phyloP scores from a whole-genome alignment of 441 rosid species.

The Gossypium lobatum region DNA sequence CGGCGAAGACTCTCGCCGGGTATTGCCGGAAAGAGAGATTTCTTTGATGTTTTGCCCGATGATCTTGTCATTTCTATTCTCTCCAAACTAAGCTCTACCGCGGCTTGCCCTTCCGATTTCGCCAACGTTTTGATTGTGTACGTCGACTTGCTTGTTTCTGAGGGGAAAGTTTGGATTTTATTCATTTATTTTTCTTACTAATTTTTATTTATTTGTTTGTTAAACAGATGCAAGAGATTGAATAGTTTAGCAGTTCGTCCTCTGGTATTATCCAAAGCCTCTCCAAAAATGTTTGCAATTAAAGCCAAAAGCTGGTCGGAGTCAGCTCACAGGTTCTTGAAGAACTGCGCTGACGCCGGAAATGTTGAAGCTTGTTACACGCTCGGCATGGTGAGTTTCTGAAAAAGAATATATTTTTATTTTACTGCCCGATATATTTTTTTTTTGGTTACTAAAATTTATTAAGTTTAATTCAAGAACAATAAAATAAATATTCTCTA shows the following conservation, averaged over 20 bases:
- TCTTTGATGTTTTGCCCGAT: constrained; percentile 67
- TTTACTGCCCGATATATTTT: not conserved
- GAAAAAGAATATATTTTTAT: not conserved
- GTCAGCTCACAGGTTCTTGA: constrained; percentile 66
- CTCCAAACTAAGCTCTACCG: constrained; percentile 52
- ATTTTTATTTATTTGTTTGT: not conserved
- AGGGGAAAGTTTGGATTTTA: not conserved
- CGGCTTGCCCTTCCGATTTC: constrained; percentile 67
- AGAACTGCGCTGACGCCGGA: constrained; percentile 75
- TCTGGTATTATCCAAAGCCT: constrained; percentile 54
- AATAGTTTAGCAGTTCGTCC: constrained; percentile 47
- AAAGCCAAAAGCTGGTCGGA: constrained; percentile 72
- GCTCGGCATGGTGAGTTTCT: constrained; percentile 77
- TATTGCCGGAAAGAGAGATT: constrained; percentile 25
- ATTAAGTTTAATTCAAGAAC: not conserved
- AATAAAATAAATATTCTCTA: constrained; percentile 10
- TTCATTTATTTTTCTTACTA: not conserved
- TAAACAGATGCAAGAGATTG: constrained; percentile 75
- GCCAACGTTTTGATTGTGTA: constrained; percentile 64
- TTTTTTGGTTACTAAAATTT: not conserved
- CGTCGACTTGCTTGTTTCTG: constrained; percentile 1
- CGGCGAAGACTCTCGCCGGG: constrained; percentile 28
- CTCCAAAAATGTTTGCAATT: constrained; percentile 48
- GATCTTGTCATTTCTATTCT: constrained; percentile 72
- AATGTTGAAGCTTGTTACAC: constrained; percentile 78